Evolutionary conservation across 2,329 filamentous ascomycete species (phyloP).

Genomic region (Cladosporium colombiae): DNA sequence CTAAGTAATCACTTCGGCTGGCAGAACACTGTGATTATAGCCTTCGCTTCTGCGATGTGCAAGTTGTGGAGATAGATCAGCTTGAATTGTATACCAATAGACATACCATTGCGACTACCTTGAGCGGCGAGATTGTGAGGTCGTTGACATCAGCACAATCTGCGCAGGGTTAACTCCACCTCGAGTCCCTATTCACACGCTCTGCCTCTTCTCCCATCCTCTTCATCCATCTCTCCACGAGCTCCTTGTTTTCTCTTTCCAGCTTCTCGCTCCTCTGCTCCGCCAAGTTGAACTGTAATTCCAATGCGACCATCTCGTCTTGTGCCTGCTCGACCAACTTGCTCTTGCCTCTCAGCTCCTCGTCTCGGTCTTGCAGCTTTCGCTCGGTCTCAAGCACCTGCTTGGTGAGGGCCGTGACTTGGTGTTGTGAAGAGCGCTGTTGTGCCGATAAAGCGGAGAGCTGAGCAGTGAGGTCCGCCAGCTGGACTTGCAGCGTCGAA

Average conservation of each 20-base stretch:
- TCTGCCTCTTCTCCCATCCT: conserved; percentile 84
- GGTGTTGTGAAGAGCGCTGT: conserved; percentile 59
- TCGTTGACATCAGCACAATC: background rate
- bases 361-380: conserved; percentile 76
- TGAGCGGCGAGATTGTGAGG: background rate
- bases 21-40: background rate
- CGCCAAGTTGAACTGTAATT: conserved; percentile 82
- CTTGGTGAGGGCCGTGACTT: conserved; percentile 62
- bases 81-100: background rate
- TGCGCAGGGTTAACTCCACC: conserved; percentile 25
- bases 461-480: conserved; percentile 65
- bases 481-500: conserved; percentile 64
- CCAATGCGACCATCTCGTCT: conserved; percentile 86
- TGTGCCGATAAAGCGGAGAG: conserved; percentile 63
- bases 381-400: conserved; percentile 64
- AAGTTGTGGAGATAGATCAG: background rate
- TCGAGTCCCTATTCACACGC: conserved; percentile 68
- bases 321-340: conserved; percentile 85
- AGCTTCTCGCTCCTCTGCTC: conserved; percentile 74
- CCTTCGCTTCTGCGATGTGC: background rate
- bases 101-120: background rate
- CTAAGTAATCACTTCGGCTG: background rate
- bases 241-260: conserved; percentile 79
- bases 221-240: conserved; percentile 90
- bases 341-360: conserved; percentile 81